Evolutionary conservation across 2,329 filamentous ascomycete species (phyloP).

Genomic region (Fusarium sp.): DNA sequence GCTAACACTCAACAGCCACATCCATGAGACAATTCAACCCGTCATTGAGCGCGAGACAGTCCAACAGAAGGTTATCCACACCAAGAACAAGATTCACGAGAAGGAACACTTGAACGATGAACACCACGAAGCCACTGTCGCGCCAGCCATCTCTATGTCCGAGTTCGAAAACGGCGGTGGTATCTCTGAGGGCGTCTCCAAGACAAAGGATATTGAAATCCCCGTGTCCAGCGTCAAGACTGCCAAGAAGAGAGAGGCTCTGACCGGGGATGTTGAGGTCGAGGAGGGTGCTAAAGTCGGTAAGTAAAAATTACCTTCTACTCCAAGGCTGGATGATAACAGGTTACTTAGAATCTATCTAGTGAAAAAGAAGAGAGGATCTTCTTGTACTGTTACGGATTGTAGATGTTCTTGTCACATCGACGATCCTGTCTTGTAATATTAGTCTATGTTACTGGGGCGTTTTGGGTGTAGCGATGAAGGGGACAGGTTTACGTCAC

Average conservation of each 20-base stretch:
- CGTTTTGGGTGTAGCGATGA: not conserved
- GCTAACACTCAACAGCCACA: not conserved
- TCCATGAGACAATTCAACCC: slow-evolving; percentile 30
- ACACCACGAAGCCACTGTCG: slow-evolving; percentile 18
- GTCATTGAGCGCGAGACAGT: slow-evolving; percentile 33
- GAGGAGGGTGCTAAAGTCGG: slow-evolving; percentile 5
- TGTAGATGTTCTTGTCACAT: slow-evolving; percentile 15
- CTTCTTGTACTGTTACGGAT: slow-evolving; percentile 2
- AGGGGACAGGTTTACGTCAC: no score
- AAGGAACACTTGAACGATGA: slow-evolving; percentile 25
- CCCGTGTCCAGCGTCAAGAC: not conserved
- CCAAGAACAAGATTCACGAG: slow-evolving; percentile 24
- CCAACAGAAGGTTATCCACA: slow-evolving; percentile 31
- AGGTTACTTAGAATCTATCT: slow-evolving; percentile 14
- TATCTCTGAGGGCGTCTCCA: not conserved
- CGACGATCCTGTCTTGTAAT: not conserved
- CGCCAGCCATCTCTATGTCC: slow-evolving; percentile 7
- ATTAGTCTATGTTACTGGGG: not conserved
- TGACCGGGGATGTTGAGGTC: not conserved
- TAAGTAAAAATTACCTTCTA: not conserved
- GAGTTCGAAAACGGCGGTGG: slow-evolving; percentile 17
- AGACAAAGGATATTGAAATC: slow-evolving; percentile 12
- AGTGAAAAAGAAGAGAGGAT: slow-evolving; percentile 12
- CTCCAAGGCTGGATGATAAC: not conserved
- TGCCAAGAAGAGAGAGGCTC: slow-evolving; percentile 8